These are phyloP conservation scores for Coemansia sp. DNA, from an alignment of 192 early-diverging fungal genomes.

Conservation along the genomic window DNA sequence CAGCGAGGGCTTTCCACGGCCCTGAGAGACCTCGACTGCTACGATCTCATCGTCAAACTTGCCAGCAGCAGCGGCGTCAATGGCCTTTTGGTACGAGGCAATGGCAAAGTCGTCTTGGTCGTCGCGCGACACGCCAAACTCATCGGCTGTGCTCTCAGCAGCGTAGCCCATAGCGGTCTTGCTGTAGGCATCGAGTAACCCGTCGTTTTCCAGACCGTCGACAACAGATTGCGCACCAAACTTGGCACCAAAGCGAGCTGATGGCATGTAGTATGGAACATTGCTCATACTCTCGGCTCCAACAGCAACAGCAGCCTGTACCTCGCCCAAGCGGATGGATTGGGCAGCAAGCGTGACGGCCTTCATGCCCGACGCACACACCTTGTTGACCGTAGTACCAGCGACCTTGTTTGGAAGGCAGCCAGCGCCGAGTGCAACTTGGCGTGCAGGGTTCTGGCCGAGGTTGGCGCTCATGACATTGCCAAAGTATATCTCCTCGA, in stretches of 20 bases:
- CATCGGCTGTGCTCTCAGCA: conserved; percentile 77
- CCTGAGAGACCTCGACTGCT: conserved; percentile 66
- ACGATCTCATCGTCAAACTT: conserved; percentile 70
- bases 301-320: conserved; percentile 71
- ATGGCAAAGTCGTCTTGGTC: conserved; percentile 81
- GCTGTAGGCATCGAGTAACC: conserved; percentile 75
- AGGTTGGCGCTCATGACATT: conserved; percentile 77
- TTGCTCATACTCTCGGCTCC: conserved; percentile 85
- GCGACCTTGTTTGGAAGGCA: conserved; percentile 60
- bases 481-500: conserved; percentile 78
- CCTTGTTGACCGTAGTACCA: conserved; percentile 81
- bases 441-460: conserved; percentile 86
- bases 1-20: conserved; percentile 66
- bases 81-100: conserved; percentile 75
- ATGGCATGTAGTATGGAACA: conserved; percentile 78
- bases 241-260: conserved; percentile 75
- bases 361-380: conserved; percentile 83
- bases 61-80: conserved; percentile 63
- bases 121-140: conserved; percentile 75
- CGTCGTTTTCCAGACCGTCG: conserved; percentile 75
- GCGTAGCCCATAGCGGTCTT: conserved; percentile 76
- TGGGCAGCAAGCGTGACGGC: conserved; percentile 74
- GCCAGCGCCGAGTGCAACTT: conserved; percentile 74
- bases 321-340: conserved; percentile 71
- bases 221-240: conserved; percentile 72